Evolutionary conservation across 2,329 filamentous ascomycete genomes (phyloP).

Genomic region (Graphium sp.): DNA sequence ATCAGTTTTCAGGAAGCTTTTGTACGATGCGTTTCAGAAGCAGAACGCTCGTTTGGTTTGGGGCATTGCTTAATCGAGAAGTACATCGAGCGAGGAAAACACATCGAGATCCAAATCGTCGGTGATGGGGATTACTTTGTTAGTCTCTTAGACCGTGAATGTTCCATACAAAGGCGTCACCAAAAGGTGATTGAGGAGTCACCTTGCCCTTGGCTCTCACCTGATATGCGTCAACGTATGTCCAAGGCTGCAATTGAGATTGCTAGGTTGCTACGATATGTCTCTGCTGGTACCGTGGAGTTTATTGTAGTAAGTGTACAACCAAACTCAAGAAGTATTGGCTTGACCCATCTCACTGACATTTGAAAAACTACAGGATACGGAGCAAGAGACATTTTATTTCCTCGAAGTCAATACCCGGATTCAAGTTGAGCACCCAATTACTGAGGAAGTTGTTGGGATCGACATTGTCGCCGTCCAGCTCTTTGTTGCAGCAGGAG

Average conservation of each 20-base stretch:
- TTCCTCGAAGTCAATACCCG: constrained; percentile 27
- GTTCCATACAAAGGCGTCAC: constrained; percentile 30
- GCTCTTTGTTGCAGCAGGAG: constrained; percentile 3
- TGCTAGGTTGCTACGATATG: constrained; percentile 14
- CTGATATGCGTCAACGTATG: constrained; percentile 13
- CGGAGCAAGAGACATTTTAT: constrained; percentile 14
- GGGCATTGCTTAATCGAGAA: constrained; percentile 18
- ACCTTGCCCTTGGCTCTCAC: constrained; percentile 11
- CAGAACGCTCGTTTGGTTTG: constrained; percentile 1
- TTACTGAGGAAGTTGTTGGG: constrained; percentile 20
- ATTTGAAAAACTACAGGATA: too few species aligned
- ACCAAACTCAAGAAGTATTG: too few species aligned
- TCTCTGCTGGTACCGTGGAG: constrained; percentile 21
- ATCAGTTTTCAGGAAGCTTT: constrained; percentile 10
- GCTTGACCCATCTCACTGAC: too few species aligned
- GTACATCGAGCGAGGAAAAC: constrained; percentile 20
- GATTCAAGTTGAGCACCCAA: constrained; percentile 26
- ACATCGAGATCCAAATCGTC: constrained; percentile 32
- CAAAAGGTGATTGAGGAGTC: constrained; percentile 33
- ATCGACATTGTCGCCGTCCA: constrained; percentile 17
- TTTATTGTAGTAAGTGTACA: too few species aligned
- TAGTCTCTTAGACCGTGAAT: constrained; percentile 27
- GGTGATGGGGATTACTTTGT: constrained; percentile 25
- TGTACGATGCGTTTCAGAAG: constrained; percentile 1
- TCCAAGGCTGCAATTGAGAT: constrained; percentile 13